These are phyloP conservation scores for Rhizophora mangle DNA, from an alignment of 345 rosid species.

Conservation along the genomic window DNA sequence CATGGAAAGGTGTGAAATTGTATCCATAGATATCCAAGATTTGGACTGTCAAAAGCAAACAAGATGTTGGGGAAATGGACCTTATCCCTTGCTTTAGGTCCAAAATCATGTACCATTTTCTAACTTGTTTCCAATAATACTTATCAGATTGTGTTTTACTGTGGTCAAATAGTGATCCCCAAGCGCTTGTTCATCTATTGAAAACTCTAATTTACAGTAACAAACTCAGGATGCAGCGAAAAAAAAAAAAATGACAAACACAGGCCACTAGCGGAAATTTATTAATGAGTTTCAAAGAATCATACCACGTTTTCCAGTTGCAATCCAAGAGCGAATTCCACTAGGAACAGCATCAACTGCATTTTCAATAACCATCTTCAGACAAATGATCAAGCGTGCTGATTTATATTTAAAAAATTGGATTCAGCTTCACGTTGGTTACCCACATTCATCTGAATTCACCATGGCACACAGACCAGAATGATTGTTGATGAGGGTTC, in stretches of 20 bases:
- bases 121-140: no score
- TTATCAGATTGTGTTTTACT: no score
- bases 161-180: no score
- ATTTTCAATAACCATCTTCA: neutral
- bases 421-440: neutral
- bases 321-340: slow-evolving; percentile 82
- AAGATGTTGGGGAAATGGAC: no score
- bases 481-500: slow-evolving; percentile 63
- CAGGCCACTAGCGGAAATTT: neutral
- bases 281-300: neutral
- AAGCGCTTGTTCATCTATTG: neutral
- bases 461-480: slow-evolving; percentile 80
- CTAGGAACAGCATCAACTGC: slow-evolving; percentile 32
- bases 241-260: neutral
- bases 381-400: neutral
- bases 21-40: no score
- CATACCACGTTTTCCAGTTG: slow-evolving; percentile 73
- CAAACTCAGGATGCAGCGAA: neutral
- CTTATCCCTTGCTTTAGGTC: no score
- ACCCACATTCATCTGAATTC: slow-evolving; percentile 70
- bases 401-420: slow-evolving; percentile 5
- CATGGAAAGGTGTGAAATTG: no score
- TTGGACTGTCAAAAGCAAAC: no score
- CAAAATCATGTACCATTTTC: no score
- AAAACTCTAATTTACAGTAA: neutral